Evolutionary conservation across 441 rosid genomes (phyloP).

Genomic region (Pelargonium exstipulatum): DNA sequence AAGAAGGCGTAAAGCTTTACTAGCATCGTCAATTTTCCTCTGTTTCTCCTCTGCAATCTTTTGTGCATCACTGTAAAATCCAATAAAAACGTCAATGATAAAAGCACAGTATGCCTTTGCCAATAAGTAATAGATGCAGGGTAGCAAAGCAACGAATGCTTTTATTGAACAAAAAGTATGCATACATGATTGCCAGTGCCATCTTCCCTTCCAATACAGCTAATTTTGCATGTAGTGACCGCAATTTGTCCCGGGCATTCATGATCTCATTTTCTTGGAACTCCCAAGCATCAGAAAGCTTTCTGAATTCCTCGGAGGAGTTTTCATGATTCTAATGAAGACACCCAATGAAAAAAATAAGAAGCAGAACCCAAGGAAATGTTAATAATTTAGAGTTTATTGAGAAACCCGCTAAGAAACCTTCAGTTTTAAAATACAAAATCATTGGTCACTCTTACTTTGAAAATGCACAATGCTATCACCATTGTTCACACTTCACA

Average conservation of each 20-base stretch:
- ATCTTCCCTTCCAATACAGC: slow-evolving; percentile 81
- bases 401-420: no score
- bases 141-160: not conserved
- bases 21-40: slow-evolving; percentile 54
- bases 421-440: no score
- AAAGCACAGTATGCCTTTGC: not conserved
- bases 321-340: slow-evolving; percentile 33
- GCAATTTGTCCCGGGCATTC: slow-evolving; percentile 49
- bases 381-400: not conserved
- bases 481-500: no score
- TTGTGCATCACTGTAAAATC: slow-evolving; percentile 56
- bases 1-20: slow-evolving; percentile 40
- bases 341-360: not conserved
- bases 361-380: not conserved
- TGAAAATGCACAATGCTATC: no score
- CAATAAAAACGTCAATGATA: not conserved
- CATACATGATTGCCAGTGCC: slow-evolving; percentile 66
- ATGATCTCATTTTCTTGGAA: slow-evolving; percentile 72
- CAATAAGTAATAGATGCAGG: not conserved
- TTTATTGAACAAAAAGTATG: slow-evolving; percentile 7
- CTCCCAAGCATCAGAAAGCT: slow-evolving; percentile 75
- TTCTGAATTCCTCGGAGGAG: slow-evolving; percentile 34
- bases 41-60: slow-evolving; percentile 62
- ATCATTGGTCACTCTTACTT: no score
- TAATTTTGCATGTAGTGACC: slow-evolving; percentile 68